Evolutionary conservation across 768 basidiomycete genomes (phyloP), one percentile per base, ranked within the genome.

Genomic region (Leucosporidium scottii): DNA sequence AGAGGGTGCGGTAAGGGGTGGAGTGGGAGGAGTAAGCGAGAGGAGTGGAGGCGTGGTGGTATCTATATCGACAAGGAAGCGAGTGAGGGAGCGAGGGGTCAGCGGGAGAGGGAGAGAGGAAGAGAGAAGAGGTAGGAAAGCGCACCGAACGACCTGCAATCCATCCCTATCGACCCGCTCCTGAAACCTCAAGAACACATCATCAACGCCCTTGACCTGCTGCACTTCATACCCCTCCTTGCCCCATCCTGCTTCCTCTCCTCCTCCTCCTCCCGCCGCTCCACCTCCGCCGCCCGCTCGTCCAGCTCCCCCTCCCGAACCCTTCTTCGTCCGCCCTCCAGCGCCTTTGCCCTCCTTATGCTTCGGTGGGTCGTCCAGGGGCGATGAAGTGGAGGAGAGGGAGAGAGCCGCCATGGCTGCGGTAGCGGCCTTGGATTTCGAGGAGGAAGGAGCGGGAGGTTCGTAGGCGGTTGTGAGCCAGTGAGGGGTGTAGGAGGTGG

Each of bases 121-220:
- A 44, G 39, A 17, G 34, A 4, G 34, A 34, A 34, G 39, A 44
- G 15, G 39, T 5, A 36, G 15, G 15, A 6, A 10, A 44, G 39
- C 85, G 60, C 65, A 93, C 91, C 94, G 83, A 58, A 98, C 80
- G 72, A 93, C 93, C 77, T 98, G 94, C 72, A 87, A 84, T 30
- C 87, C 86, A 75, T 87, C 86, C 69, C 83, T 81, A 50, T 79
- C 81, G 17, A 91, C 84, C 44, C 91, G 82, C 74, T 85, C 85
- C 61, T 84, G 85, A 75, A 96, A 98, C 23, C 85, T 82, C 73
- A 93, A 88, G 76, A 98, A 97, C 4, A 91, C 84, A 63, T 86
- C 85, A 77, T 97, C 93, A 53, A 90, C 81, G 7, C 76, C 76
- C 55, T 87, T 81, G 58, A 88, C 75, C 20, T 88, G 87, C 75